Evolutionary conservation across 139 green algal species (phyloP), one percentile per base, ranked within the genome.

Genomic region (Coelastrella sp.): DNA sequence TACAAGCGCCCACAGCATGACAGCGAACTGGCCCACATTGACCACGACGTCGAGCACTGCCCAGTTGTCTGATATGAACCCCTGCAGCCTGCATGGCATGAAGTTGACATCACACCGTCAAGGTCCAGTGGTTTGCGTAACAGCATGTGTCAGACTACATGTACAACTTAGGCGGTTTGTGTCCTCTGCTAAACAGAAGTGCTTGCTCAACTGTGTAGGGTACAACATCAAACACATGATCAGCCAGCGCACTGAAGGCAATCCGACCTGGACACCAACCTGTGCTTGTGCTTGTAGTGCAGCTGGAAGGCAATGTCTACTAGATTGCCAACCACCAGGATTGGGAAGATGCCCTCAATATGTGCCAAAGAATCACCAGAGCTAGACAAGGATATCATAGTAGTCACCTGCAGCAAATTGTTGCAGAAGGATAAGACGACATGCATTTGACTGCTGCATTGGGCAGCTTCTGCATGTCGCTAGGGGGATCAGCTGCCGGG

Each of bases 21-120:
- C 14, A 7, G 22, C 80, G n/a, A 86, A 60, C 58, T 74, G 58
- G 19, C 80, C 80, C 66, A 86, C 47, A 60, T 59, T 86, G 58
- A 86, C 80, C 20, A 60, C 8, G 20, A 73, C 80, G 59, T 86
- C 80, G 4, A 86, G 22, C 59, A 73, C 6, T 47, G 71, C 14
- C 20, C 19, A 77, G 71, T 20, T 22, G 23, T 77, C 64, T 71
- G 64, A 71, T 14, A 71, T 11, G 64, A 20, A 71, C 64, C 64
- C 11, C 64, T 71, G 64, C 64, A 71, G 16, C 64, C 64, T 71
- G 64, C 4, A 47, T 47, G 32, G 64, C 64, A 71, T 71, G 64
- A 14, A 14, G 4, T 71, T 11, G 64, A 47, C 32, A 47, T 47
- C 32, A 47, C 32, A 47, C 32, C 32, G 32, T 47, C 64, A 71